These are phyloP conservation scores for Penicillium sp. DNA, from an alignment of 2,329 filamentous ascomycete species.

Conservation along the genomic window DNA sequence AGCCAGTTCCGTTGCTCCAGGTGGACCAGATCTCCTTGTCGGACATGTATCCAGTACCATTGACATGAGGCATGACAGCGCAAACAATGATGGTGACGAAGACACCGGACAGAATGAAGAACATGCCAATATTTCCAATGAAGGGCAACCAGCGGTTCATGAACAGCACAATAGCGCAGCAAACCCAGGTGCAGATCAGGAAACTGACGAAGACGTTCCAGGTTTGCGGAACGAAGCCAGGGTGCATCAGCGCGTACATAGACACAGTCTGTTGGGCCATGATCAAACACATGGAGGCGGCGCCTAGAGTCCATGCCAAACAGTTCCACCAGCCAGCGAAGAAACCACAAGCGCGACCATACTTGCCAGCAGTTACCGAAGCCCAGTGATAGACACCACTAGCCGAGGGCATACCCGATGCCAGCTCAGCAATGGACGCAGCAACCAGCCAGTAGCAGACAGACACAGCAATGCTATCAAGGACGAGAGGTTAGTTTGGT, in stretches of 20 bases:
- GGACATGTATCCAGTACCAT: conserved; percentile 46
- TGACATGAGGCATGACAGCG: conserved; percentile 55
- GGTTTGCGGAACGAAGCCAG: conserved; percentile 51
- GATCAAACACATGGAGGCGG: conserved; percentile 61
- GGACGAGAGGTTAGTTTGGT: conserved; percentile 16
- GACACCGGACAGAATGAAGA: conserved; percentile 57
- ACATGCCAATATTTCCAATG: conserved; percentile 59
- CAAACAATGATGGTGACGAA: conserved; percentile 57
- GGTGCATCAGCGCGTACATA: conserved; percentile 63
- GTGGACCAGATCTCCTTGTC: conserved; percentile 58
- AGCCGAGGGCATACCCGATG: conserved; percentile 62
- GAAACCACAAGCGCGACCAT: conserved; percentile 54
- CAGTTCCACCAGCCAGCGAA: conserved; percentile 50
- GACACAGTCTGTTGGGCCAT: conserved; percentile 61
- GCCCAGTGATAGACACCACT: conserved; percentile 65
- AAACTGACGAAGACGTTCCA: conserved; percentile 65
- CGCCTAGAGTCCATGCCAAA: conserved; percentile 61
- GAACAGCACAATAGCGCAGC: conserved; percentile 56
- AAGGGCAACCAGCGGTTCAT: conserved; percentile 55
- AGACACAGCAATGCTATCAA: conserved; percentile 43
- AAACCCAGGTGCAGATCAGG: conserved; percentile 57
- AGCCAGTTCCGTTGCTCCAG: conserved; percentile 52
- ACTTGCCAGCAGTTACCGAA: conserved; percentile 58
- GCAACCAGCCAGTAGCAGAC: conserved; percentile 61
- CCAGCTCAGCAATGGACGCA: conserved; percentile 61